phyloP scores from a whole-genome alignment of 2,329 filamentous ascomycete species.

The Leptographium lundbergii region DNA sequence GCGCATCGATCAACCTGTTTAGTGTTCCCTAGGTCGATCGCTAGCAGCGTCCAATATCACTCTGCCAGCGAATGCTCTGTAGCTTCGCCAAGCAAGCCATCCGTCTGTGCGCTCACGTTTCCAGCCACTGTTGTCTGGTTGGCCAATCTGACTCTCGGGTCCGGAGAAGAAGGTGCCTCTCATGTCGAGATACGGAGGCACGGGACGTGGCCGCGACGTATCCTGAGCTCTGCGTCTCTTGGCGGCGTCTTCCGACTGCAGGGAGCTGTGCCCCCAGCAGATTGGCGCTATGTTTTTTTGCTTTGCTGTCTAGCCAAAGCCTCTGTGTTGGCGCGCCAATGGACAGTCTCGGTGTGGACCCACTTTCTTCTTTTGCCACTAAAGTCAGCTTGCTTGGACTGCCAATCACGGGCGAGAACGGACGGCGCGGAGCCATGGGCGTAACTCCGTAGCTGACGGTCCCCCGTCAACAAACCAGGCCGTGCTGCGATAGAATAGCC shows the following conservation, averaged over 20 bases:
- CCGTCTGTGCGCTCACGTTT: background rate
- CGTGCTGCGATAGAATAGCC: background rate
- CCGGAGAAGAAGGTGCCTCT: no score
- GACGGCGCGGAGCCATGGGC: background rate
- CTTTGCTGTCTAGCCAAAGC: no score
- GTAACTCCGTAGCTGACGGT: no score
- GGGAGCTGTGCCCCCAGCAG: no score
- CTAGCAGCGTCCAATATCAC: no score
- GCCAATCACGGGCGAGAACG: background rate
- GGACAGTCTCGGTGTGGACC: background rate
- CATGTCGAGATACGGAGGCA: no score
- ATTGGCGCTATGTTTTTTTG: no score
- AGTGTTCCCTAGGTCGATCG: no score
- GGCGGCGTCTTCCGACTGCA: no score
- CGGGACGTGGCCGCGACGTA: no score
- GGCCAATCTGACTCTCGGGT: background rate
- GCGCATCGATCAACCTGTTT: background rate
- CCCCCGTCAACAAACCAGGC: background rate
- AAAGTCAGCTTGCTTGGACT: background rate
- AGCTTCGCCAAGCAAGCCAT: background rate
- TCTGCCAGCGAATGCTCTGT: no score
- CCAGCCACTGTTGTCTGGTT: background rate
- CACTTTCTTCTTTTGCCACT: background rate
- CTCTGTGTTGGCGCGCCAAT: background rate
- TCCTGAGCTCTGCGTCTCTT: no score